Base-by-base conservation (phyloP, 2,329 filamentous ascomycete genomes). In the Curvularia eragrostidis region DNA sequence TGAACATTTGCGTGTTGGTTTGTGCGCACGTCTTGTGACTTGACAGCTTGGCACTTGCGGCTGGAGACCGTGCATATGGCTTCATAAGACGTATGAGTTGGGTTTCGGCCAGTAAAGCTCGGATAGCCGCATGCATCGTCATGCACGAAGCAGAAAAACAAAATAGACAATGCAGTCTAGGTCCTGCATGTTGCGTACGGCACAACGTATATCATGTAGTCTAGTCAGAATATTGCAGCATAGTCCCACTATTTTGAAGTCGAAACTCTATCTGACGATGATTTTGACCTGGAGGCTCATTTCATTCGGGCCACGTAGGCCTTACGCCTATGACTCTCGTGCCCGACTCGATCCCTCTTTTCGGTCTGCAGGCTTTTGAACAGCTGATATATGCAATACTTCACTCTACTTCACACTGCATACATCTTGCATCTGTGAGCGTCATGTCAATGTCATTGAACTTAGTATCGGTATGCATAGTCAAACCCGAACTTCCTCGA, bases 11-110 rank as follows among this genome's bases (percentile, higher is more conserved):
- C 23, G 19, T 30, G 3, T 18, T 34, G 44, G 30, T 48, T n/a
- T 48, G 44, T 48, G 44, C 44, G 13, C 21, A 34, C 10, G 44
- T 23, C 44, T 48, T 36, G 44, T 48, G 44, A 48, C 44, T 23
- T 21, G 19, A 10, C 7, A 24, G 23, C 44, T 24, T 48, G 44
- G 44, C 36, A 32, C 44, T 36, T 48, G 44, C 44, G n/a, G 30
- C 12, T n/a, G 23, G 30, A 47, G 28, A 36, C 44, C 44, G 44
- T 48, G 44, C 44, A 48, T 36, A 26, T 43, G 41, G 19, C 34
- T 36, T 36, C 34, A 23, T 23, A n/a, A n/a, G n/a, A 21, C 19
- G 24, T 48, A 48, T 36, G 41, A 24, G 44, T 48, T 10, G 28
- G 19, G 44, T 34, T 48, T 28, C 28, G 28, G 44, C 30, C 30